phyloP scores from a whole-genome alignment of 768 basidiomycete species.

The Cantharellus cinnabarinus region DNA sequence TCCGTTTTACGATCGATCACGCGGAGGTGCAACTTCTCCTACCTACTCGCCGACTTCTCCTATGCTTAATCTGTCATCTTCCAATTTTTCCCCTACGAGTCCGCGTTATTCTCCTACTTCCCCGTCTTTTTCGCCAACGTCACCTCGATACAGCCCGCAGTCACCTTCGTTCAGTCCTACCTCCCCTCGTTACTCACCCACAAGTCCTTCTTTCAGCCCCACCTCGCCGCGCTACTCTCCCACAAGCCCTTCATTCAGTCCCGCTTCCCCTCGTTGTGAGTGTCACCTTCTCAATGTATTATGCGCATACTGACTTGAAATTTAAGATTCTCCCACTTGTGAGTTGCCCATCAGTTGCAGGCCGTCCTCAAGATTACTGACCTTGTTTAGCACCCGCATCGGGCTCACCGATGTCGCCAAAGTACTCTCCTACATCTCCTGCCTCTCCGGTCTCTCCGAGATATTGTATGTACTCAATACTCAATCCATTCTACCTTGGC shows the following conservation, averaged over 20 bases:
- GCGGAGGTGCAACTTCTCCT: conserved; percentile 20
- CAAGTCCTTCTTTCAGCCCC: conserved; percentile 79
- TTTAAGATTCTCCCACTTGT: conserved; percentile 29
- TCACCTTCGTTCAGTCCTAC: conserved; percentile 83
- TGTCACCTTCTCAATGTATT: not conserved
- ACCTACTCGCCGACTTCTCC: conserved; percentile 22
- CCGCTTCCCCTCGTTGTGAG: conserved; percentile 28
- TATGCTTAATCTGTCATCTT: conserved; percentile 15
- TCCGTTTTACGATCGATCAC: conserved; percentile 54
- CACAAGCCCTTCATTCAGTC: conserved; percentile 8
- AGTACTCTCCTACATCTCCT: conserved; percentile 90
- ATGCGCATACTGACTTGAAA: not conserved
- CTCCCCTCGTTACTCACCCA: conserved; percentile 74
- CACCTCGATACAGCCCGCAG: conserved; percentile 69
- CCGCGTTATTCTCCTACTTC: conserved; percentile 66
- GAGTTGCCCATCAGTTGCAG: conserved; percentile 15
- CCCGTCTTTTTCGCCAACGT: conserved; percentile 69
- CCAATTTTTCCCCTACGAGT: conserved; percentile 16
- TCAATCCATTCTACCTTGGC: not conserved
- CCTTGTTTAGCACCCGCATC: conserved; percentile 42
- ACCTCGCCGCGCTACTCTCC: conserved; percentile 32
- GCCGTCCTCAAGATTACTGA: conserved; percentile 5
- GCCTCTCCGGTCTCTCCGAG: conserved; percentile 30
- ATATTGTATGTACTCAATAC: conserved; percentile 42
- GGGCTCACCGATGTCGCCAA: conserved; percentile 77